Base-by-base conservation (phyloP, 257 asterid species). In the Nicotiana attenuata region DNA sequence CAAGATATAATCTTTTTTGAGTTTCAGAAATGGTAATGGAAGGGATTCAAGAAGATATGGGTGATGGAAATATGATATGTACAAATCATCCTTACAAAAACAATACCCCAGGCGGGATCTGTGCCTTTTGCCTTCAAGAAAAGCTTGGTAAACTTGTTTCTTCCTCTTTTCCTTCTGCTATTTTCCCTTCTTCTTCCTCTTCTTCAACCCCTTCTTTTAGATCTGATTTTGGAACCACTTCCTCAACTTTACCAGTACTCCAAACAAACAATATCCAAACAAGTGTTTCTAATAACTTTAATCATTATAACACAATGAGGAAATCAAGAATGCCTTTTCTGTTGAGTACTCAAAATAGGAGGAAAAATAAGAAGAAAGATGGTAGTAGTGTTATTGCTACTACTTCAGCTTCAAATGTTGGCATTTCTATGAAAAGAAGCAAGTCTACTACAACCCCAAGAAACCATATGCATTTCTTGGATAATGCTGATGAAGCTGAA, bases 91-190 rank as follows among this genome's bases (percentile, higher is more conserved):
- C 97, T 0, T 91, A 90, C 93, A 92, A 91, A 19, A 96, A 88
- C 92, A 96, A 88, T 80, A 89, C 89, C 20, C 96, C 97, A 10
- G 99, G 99, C 60, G 99, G 99, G 86, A 91, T 96, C 88, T 96
- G 99, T 86, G 98, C 97, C 9, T 88, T 91, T 50, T 96, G 99
- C 80, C 97, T 96, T 52, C 99, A 94, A 89, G 99, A 96, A 82
- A 96, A 96, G 92, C 95, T 96, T 28, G 98, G 98, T 22, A 96
- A 96, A 83, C 94, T 96, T 26, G 97, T 96, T 31, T 92, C 99
- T 41, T 93, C 99, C 29, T 92, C 99, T 4, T 91, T 92, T 22
- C 90, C 97, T n/a, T 84, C 89, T 0, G 85, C 94, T 5, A 65
- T 94, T 84, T 90, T 91, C 87, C 98, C 98, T 5, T 88, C 98